Percentiles rank a stretch among this genome's conserved stretches.
Conservation (phyloP, 208 protist species). For the Trypanosoma rangeli region DNA sequence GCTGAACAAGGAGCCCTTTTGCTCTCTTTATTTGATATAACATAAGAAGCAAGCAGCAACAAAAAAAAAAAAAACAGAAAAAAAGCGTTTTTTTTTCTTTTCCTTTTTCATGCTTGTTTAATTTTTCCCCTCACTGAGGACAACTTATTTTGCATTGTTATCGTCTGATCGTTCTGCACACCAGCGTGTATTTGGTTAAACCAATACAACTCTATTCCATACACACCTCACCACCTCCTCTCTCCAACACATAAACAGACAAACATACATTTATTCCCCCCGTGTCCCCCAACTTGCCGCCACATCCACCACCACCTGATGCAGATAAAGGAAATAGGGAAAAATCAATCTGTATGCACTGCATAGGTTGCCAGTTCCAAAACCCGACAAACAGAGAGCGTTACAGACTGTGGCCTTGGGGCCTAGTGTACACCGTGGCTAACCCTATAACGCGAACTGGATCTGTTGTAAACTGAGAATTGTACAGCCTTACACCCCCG, state of each 20-base stretch:
- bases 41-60: too few species aligned
- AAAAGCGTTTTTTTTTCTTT: not conserved
- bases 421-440: slow-evolving; percentile 67
- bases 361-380: not conserved
- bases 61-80: not conserved
- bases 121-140: not conserved
- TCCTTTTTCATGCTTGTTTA: not conserved
- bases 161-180: not conserved
- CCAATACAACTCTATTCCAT: not conserved
- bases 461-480: slow-evolving; percentile 87
- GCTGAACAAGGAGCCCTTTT: too few species aligned
- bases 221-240: not conserved
- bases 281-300: not conserved
- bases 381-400: not conserved
- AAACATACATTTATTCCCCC: not conserved
- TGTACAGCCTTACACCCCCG: slow-evolving; percentile 66
- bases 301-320: not conserved
- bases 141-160: not conserved
- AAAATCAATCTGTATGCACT: slow-evolving; percentile 1
- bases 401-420: slow-evolving; percentile 70
- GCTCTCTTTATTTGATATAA: too few species aligned
- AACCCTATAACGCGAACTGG: slow-evolving; percentile 86
- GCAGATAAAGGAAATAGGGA: slow-evolving; percentile 2
- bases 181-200: not conserved
- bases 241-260: slow-evolving; percentile 1